Base-by-base conservation (phyloP, 1,139 yeast genomes). In the Kodamaea anthophila region DNA sequence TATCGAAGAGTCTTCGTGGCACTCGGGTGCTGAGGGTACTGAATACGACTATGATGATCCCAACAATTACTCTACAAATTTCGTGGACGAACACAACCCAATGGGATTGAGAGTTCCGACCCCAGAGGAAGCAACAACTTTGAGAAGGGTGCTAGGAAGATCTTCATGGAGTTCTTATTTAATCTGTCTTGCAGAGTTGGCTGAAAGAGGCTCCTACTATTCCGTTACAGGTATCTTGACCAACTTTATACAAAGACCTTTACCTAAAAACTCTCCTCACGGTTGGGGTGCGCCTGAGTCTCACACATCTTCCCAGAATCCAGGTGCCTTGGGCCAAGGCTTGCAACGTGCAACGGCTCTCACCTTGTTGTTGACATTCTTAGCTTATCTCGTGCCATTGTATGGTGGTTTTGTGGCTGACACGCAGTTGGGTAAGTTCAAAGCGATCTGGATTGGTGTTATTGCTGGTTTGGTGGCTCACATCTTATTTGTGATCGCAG, bases 121-220 rank as follows among this genome's bases (percentile, higher is more conserved):
- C 15, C 26, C 32, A 3, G 33, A 25, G 9, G 52, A 47, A 22
- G 22, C 41, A 2, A 20, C 11, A 3, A 29, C 45, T 6, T 42
- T 47, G 18, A 36, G 52, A 31, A 37, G 49, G 23, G 30, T 44
- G 11, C 36, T 47, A 22, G 49, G 50, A 9, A 35, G 42, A 5
- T 43, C 44, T 1, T 34, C 42, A n/a, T 41, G 37, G 20, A 30
- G 44, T 3, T 34, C 44, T 3, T 46, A 46, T 31, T 38, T 46
- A 28, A 43, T 47, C 22, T 47, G 51, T 34, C 37, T 47, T 11
- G 40, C 41, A 5, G 52, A 47, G 27, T 41, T 47, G 37, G 49
- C 49, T n/a, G 52, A 46, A 34, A 38, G 51, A 35, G 52, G 47
- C n/a, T 46, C 51, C 3, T 47, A 44, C 32, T 47, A 42, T 29